These are phyloP conservation scores for Gillenia trifoliata DNA, from an alignment of 306 rosid genomes.

Conservation along the genomic window DNA sequence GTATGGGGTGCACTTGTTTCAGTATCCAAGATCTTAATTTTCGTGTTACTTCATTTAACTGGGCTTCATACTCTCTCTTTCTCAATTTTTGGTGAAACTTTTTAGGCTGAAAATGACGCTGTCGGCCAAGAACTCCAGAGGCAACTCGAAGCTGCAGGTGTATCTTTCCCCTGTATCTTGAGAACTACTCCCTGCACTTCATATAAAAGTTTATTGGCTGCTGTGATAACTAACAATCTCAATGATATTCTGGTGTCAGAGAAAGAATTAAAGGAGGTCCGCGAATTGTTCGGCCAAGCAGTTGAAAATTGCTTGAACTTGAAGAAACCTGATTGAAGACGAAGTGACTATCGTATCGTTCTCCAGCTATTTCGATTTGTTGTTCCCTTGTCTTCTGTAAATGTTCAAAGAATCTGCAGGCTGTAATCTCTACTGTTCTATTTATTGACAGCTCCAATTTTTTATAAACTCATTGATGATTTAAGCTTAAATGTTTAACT, in stretches of 20 bases:
- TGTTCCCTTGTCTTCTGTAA: background rate
- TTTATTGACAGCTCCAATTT: background rate
- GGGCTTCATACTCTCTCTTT: background rate
- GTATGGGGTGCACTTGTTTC: conserved; percentile 29
- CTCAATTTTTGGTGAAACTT: background rate
- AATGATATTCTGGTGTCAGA: conserved; percentile 44
- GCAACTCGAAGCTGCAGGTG: conserved; percentile 95
- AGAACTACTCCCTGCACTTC: background rate
- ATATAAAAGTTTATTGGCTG: background rate
- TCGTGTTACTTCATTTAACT: background rate
- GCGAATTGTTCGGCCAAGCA: conserved; percentile 66
- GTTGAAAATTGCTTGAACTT: conserved; percentile 83
- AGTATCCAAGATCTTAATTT: background rate
- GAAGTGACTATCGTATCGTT: background rate
- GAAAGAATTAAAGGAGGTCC: conserved; percentile 65
- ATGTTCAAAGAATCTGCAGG: background rate
- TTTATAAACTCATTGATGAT: background rate
- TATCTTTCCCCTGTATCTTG: conserved; percentile 9
- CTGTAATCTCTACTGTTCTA: background rate
- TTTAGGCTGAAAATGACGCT: conserved; percentile 80
- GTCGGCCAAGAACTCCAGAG: conserved; percentile 83
- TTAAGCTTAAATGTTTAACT: no score
- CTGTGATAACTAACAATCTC: conserved; percentile 5
- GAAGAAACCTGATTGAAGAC: conserved; percentile 61
- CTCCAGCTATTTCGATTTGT: background rate